Conservation (phyloP, 2,329 filamentous ascomycete species). For the Rhinocladiella mackenziei region DNA sequence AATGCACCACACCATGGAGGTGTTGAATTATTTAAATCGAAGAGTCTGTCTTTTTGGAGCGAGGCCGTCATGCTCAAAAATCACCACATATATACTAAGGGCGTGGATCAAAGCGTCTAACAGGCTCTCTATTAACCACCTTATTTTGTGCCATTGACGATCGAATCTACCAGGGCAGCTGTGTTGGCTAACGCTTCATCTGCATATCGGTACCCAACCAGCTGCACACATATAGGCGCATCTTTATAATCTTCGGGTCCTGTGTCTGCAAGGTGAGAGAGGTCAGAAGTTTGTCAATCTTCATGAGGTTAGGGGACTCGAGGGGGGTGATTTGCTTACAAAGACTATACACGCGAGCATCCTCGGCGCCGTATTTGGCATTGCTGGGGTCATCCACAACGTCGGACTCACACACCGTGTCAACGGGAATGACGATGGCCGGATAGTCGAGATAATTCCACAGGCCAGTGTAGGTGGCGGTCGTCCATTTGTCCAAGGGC, state of each 20-base stretch:
- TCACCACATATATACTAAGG: too few species aligned
- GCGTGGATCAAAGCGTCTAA: too few species aligned
- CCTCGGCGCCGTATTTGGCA: slow-evolving; percentile 15
- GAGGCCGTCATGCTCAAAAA: too few species aligned
- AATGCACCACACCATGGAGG: too few species aligned
- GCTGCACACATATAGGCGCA: slow-evolving; percentile 51
- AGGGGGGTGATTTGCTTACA: slow-evolving; percentile 9
- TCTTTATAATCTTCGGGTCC: slow-evolving; percentile 45
- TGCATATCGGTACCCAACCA: slow-evolving; percentile 51
- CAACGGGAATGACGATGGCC: slow-evolving; percentile 57
- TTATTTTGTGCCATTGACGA: slow-evolving; percentile 10
- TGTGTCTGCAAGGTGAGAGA: slow-evolving; percentile 34
- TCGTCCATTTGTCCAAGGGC: slow-evolving; percentile 56
- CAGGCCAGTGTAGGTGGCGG: slow-evolving; percentile 59
- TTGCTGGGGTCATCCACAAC: slow-evolving; percentile 39
- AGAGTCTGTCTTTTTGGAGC: too few species aligned
- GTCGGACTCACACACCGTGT: slow-evolving; percentile 48
- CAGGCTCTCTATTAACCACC: too few species aligned
- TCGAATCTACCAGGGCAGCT: slow-evolving; percentile 6
- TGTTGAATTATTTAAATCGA: too few species aligned
- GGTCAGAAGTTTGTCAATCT: slow-evolving; percentile 36
- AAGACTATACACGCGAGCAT: slow-evolving; percentile 15
- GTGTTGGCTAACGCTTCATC: slow-evolving; percentile 42
- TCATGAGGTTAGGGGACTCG: neutral
- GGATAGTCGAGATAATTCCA: slow-evolving; percentile 70